Evolutionary conservation across 441 rosid species (phyloP).

Genomic region (Pelargonium fulgidum): DNA sequence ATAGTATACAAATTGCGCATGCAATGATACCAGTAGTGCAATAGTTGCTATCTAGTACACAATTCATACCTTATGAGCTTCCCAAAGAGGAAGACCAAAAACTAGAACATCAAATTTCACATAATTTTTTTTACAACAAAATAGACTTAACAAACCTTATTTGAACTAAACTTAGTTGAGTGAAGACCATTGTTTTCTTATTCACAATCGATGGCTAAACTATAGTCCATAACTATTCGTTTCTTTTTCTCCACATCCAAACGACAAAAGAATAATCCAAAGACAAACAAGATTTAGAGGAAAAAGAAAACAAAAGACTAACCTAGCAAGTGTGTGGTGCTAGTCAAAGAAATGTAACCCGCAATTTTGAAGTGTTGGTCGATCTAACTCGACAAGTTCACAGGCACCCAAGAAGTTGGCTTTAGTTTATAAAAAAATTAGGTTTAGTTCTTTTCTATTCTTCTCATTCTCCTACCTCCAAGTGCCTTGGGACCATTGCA

Average conservation of each 20-base stretch:
- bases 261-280: not conserved
- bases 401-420: too few species aligned
- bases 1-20: not conserved
- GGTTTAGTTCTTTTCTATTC: too few species aligned
- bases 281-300: not conserved
- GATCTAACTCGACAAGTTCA: too few species aligned
- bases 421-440: too few species aligned
- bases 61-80: not conserved
- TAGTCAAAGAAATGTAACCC: too few species aligned
- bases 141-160: not conserved
- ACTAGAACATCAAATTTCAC: not conserved
- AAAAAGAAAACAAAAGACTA: not conserved
- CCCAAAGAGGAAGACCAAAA: not conserved
- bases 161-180: conserved; percentile 3
- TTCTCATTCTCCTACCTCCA: too few species aligned
- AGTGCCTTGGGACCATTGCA: too few species aligned
- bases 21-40: not conserved
- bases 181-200: not conserved
- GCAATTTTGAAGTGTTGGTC: too few species aligned
- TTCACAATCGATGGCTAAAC: not conserved
- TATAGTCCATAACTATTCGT: not conserved
- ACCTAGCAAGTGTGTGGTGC: not conserved
- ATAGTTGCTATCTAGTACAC: not conserved
- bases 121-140: not conserved
- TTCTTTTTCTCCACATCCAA: not conserved